Base-by-base conservation (phyloP, 768 basidiomycete genomes). In the Asterophora parasitica region DNA sequence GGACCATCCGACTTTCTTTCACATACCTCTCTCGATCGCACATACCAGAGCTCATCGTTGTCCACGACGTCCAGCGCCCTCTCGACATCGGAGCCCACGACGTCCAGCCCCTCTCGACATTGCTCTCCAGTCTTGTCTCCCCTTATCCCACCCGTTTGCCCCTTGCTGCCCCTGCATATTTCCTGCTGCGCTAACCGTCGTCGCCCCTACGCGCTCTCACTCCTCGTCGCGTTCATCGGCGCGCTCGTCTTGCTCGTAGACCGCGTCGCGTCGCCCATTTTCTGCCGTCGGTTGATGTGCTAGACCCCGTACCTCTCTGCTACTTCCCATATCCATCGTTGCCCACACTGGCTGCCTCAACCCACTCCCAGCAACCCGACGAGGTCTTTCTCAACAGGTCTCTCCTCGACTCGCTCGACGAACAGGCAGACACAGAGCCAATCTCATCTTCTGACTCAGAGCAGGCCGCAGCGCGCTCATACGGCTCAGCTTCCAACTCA, bases 341-440 rank as follows among this genome's bases (percentile, higher is more conserved):
- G 68, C 68, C 65, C 77, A 76, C 60, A 58, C 77, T 79, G 78
- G 78, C 78, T 67, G 64, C 73, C 62, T 68, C 73, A 49, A 61
- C 70, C 54, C 62, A 59, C 53, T 64, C 67, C 59, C 66, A 65
- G 37, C 70, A 64, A 53, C 63, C 67, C 48, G 84, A 82, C 79
- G 88, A 91, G 78, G 88, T 86, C 68, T 82, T 83, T 60, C 88
- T 91, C 64, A 91, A 90, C 73, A 83, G 83, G 64, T 89, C 88
- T 46, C 77, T 91, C 49, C 70, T 91, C 56, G 88, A 87, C 66
- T 85, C 83, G 34, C 77, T 92, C 61, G 82, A 91, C 77, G 85
- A 83, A 46, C 82, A 88, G 67, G 87, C 83, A 42, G 88, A 90
- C 77, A 77, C 85, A 47, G 87, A 89, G 65, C 85, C 84, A 39